Evolutionary conservation across 2,329 filamentous ascomycete species (phyloP).

Genomic region (Ophiostoma novo-ulmi): DNA sequence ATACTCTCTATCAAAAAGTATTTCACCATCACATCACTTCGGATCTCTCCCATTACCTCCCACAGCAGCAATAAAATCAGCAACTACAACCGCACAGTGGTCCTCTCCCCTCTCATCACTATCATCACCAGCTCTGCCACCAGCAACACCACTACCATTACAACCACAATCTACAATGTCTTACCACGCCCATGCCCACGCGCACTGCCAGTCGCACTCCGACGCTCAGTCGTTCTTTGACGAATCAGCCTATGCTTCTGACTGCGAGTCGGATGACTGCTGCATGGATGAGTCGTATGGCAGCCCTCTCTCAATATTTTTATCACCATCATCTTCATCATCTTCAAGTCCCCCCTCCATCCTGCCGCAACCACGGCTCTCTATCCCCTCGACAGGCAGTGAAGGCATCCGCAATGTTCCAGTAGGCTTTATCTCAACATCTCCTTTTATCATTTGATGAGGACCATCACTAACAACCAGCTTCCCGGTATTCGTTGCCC

Average conservation of each 20-base stretch:
- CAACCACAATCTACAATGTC: constrained; percentile 12
- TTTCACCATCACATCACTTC: neutral
- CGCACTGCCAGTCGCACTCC: neutral
- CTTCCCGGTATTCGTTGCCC: constrained; percentile 30
- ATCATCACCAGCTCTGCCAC: neutral
- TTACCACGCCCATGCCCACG: constrained; percentile 11
- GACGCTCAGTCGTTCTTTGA: neutral
- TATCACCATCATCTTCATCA: neutral
- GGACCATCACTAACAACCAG: constrained; percentile 19
- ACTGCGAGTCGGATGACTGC: constrained; percentile 8
- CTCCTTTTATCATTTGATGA: neutral
- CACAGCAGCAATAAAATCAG: neutral
- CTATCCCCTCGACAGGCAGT: constrained; percentile 11
- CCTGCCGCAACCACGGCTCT: constrained; percentile 18
- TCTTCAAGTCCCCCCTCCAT: neutral
- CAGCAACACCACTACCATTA: neutral
- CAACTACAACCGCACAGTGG: neutral
- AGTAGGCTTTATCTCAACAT: constrained; percentile 14
- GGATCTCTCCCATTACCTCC: neutral
- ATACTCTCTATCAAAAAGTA: neutral
- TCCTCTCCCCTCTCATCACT: neutral
- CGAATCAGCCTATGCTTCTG: constrained; percentile 17
- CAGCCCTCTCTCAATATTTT: neutral
- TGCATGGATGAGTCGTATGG: neutral
- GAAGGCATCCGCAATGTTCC: constrained; percentile 25